Percentiles rank a stretch among this genome's conserved stretches.
These are phyloP conservation scores for Apiotrichum akiyoshidainum DNA, from an alignment of 1,284 basidiomycete genomes.

Conservation along the genomic window DNA sequence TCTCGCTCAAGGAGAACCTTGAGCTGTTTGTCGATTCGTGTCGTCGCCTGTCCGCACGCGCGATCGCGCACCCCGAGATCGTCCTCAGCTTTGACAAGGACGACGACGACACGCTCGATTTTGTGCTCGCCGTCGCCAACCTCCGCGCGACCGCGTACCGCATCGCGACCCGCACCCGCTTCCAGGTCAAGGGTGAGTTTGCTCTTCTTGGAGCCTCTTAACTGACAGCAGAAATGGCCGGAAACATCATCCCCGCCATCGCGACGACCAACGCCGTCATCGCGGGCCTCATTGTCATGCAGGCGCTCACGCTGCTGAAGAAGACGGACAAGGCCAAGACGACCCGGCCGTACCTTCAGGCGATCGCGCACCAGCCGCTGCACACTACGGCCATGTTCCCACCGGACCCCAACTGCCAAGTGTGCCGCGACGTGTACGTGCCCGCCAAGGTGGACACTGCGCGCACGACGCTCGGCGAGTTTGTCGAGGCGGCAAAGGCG, in stretches of 20 bases:
- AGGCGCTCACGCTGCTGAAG: conserved; percentile 75
- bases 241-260: conserved; percentile 98
- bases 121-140: conserved; percentile 92
- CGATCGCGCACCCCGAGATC: conserved; percentile 67
- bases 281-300: conserved; percentile 88
- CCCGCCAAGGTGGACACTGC: conserved; percentile 66
- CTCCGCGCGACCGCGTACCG: conserved; percentile 84
- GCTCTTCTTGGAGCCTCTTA: background rate
- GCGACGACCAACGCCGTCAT: conserved; percentile 98
- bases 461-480: conserved; percentile 63
- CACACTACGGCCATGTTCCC: conserved; percentile 49
- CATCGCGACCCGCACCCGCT: conserved; percentile 84
- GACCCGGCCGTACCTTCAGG: conserved; percentile 19
- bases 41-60: conserved; percentile 69
- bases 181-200: conserved; percentile 84
- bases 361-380: conserved; percentile 3
- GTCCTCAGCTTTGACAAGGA: conserved; percentile 93
- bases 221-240: conserved; percentile 79
- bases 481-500: conserved; percentile 60
- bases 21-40: conserved; percentile 78
- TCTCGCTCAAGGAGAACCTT: conserved; percentile 74
- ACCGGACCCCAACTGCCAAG: conserved; percentile 72
- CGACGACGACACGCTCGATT: conserved; percentile 93
- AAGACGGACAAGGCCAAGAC: conserved; percentile 42
- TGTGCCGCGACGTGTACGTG: conserved; percentile 82